phyloP scores from a whole-genome alignment of 2,329 filamentous ascomycete species.

The Alternaria sp. region DNA sequence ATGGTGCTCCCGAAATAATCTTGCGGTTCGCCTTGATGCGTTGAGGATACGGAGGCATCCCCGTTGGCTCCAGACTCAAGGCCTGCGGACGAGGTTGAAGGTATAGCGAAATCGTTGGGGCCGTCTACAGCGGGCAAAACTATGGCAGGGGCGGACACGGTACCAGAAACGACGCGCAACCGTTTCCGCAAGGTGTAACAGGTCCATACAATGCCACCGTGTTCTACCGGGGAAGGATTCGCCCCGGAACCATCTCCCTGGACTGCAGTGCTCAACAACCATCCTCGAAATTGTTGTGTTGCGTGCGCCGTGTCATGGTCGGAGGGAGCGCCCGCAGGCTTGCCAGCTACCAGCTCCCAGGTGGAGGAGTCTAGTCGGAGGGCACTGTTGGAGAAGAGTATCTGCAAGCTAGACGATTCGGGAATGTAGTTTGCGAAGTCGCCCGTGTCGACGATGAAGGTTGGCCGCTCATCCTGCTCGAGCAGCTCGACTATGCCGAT shows the following conservation, averaged over 20 bases:
- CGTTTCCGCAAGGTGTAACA: slow-evolving; percentile 72
- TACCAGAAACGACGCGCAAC: slow-evolving; percentile 71
- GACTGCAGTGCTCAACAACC: slow-evolving; percentile 66
- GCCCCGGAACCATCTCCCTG: slow-evolving; percentile 62
- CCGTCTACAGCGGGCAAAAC: slow-evolving; percentile 46
- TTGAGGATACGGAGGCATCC: slow-evolving; percentile 19
- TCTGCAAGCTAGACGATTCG: slow-evolving; percentile 58
- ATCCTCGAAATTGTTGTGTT: slow-evolving; percentile 67
- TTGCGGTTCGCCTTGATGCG: slow-evolving; percentile 35
- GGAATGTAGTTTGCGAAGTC: slow-evolving; percentile 63
- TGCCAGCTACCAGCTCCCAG: slow-evolving; percentile 63
- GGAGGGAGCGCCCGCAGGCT: slow-evolving; percentile 29
- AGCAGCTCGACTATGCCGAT: slow-evolving; percentile 75
- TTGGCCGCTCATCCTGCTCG: slow-evolving; percentile 77
- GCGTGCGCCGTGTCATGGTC: slow-evolving; percentile 48
- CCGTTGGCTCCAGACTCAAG: slow-evolving; percentile 15
- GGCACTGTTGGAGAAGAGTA: slow-evolving; percentile 73
- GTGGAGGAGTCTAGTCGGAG: slow-evolving; percentile 65
- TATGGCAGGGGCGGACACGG: slow-evolving; percentile 14
- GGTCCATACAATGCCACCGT: slow-evolving; percentile 72
- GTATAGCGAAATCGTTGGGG: slow-evolving; percentile 32
- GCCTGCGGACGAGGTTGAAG: slow-evolving; percentile 29
- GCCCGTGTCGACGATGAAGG: slow-evolving; percentile 74
- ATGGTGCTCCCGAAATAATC: slow-evolving; percentile 53
- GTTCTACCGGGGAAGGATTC: slow-evolving; percentile 58